Percentiles rank a stretch among this genome's conserved stretches.
Conservation (phyloP, 768 basidiomycete species). For the Trametes villosa region DNA sequence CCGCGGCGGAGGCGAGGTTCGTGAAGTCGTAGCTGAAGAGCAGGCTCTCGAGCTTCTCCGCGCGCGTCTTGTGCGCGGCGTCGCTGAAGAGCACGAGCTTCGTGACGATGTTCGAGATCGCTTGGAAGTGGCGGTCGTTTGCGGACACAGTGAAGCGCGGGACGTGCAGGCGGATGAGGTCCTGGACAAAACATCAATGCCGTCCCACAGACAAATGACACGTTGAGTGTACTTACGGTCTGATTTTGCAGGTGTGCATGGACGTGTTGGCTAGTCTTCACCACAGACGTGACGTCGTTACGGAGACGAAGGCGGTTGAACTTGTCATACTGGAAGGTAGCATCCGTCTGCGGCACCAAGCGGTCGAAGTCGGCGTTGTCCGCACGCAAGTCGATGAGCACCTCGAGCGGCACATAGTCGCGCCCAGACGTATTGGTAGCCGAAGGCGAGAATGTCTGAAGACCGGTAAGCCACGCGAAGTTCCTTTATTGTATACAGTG, state of each 20-base stretch:
- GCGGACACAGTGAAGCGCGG: conserved; percentile 89
- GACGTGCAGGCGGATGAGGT: conserved; percentile 79
- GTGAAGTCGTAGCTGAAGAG: conserved; percentile 90
- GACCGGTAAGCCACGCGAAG: conserved; percentile 74
- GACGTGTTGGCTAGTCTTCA: conserved; percentile 42
- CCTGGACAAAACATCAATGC: too few relatives aligned
- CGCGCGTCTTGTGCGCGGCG: conserved; percentile 75
- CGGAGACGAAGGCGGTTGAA: conserved; percentile 90
- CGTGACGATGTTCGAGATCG: conserved; percentile 85
- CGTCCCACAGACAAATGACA: too few relatives aligned
- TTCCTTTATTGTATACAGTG: conserved; percentile 52
- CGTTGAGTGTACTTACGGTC: conserved; percentile 57
- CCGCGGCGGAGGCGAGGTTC: conserved; percentile 70
- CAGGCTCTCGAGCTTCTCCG: conserved; percentile 80
- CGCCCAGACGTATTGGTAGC: conserved; percentile 44
- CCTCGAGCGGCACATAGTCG: conserved; percentile 84
- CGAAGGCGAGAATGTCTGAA: conserved; percentile 87
- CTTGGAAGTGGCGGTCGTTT: conserved; percentile 78
- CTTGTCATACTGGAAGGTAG: conserved; percentile 87
- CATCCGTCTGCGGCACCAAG: conserved; percentile 87
- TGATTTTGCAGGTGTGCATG: conserved; percentile 64
- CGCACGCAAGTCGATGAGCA: conserved; percentile 82
- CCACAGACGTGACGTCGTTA: conserved; percentile 63
- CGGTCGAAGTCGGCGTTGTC: conserved; percentile 86
- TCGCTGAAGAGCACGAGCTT: conserved; percentile 91